phyloP scores from a whole-genome alignment of 305 asterid species.

The Fraxinus angustifolia region DNA sequence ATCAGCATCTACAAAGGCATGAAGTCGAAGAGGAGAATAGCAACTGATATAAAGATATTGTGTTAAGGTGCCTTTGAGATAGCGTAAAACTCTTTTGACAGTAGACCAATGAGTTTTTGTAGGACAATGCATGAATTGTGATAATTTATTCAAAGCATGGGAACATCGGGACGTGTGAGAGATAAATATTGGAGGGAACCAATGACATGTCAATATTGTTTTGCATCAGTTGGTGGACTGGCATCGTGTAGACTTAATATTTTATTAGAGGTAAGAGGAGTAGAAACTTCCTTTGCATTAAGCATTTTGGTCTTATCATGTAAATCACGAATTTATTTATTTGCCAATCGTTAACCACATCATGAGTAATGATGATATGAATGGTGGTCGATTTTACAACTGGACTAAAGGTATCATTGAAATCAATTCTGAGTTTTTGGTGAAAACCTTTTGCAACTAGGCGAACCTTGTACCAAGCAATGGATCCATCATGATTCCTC shows the following conservation, averaged over 20 bases:
- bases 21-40: background rate
- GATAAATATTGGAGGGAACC: no score
- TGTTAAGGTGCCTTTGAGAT: no score
- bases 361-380: background rate
- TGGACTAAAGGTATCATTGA: background rate
- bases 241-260: no score
- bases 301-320: background rate
- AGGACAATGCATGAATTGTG: no score
- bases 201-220: no score
- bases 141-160: no score
- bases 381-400: background rate
- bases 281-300: background rate
- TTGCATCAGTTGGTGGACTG: no score
- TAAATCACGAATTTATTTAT: background rate
- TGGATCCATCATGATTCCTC: background rate
- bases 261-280: background rate
- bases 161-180: no score
- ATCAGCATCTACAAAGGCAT: background rate
- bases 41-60: background rate
- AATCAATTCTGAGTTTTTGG: background rate
- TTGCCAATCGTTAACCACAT: background rate
- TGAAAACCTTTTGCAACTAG: background rate
- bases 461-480: background rate
- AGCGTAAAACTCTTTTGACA: no score
- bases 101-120: no score